A percentile compares a stretch with the other conserved stretches of the same genome.
These are phyloP conservation scores for Irpex lacteus DNA, from an alignment of 1,284 basidiomycete genomes.

Conservation along the genomic window DNA sequence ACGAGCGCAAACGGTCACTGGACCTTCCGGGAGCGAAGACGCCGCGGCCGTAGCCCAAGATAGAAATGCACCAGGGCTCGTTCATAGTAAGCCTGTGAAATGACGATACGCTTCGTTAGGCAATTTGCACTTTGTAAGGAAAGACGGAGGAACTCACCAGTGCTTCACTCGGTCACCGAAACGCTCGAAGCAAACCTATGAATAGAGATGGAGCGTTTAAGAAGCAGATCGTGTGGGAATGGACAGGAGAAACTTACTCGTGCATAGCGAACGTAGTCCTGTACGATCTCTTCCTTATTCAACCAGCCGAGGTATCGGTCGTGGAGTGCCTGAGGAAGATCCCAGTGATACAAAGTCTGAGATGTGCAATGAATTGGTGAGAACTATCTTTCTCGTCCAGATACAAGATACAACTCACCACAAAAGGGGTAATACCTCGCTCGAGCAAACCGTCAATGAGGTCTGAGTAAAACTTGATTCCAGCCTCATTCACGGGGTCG, in stretches of 20 bases:
- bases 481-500: constrained; percentile 68
- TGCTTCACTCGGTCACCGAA: constrained; percentile 77
- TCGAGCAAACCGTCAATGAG: constrained; percentile 67
- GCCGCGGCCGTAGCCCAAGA: constrained; percentile 65
- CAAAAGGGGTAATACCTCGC: constrained; percentile 64
- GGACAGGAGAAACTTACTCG: constrained; percentile 34
- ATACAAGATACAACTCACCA: constrained; percentile 42
- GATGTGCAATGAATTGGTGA: constrained; percentile 6
- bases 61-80: constrained; percentile 73
- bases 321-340: constrained; percentile 68
- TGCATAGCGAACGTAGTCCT: constrained; percentile 66
- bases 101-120: neutral
- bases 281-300: constrained; percentile 56
- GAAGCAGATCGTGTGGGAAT: neutral
- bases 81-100: constrained; percentile 60
- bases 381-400: neutral
- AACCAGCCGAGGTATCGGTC: constrained; percentile 76
- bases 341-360: constrained; percentile 81
- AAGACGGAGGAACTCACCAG: constrained; percentile 44
- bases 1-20: constrained; percentile 52
- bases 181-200: constrained; percentile 62
- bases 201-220: neutral
- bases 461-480: constrained; percentile 66
- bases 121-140: neutral
- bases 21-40: constrained; percentile 69